Percentiles rank a stretch among this genome's conserved stretches.
These are phyloP conservation scores for Mucor mucedo DNA, from an alignment of 371 early-diverging fungal genomes.

Conservation along the genomic window DNA sequence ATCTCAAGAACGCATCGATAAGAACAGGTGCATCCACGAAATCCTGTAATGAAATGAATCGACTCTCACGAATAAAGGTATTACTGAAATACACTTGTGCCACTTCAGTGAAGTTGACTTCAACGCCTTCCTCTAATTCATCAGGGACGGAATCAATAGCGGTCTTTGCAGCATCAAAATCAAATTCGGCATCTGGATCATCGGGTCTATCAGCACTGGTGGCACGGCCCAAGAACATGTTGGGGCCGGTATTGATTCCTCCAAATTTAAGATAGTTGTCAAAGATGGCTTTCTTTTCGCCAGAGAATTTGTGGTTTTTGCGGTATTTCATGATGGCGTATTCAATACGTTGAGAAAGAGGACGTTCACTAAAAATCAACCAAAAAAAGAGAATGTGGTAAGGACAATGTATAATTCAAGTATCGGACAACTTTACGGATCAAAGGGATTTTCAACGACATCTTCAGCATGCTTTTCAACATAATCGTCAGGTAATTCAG, in stretches of 20 bases:
- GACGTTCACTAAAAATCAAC: slow-evolving; percentile 33
- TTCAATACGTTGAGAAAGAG: slow-evolving; percentile 59
- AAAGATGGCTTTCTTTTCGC: slow-evolving; percentile 44
- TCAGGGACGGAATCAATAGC: slow-evolving; percentile 54
- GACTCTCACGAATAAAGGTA: slow-evolving; percentile 46
- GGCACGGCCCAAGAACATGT: slow-evolving; percentile 55
- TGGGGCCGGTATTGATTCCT: slow-evolving; percentile 59
- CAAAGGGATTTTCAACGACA: slow-evolving; percentile 44
- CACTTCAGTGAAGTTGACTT: slow-evolving; percentile 61
- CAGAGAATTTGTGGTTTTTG: slow-evolving; percentile 58
- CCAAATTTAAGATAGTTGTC: slow-evolving; percentile 62
- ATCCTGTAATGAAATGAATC: slow-evolving; percentile 50
- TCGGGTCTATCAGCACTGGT: slow-evolving; percentile 42
- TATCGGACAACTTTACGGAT: slow-evolving; percentile 35
- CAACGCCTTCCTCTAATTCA: slow-evolving; percentile 47
- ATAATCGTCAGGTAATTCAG: slow-evolving; percentile 42
- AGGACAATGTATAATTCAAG: neutral
- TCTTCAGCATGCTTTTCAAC: slow-evolving; percentile 52
- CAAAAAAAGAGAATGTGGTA: neutral
- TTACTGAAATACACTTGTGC: slow-evolving; percentile 63
- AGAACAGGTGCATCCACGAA: slow-evolving; percentile 53
- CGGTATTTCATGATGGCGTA: slow-evolving; percentile 62
- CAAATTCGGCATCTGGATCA: slow-evolving; percentile 51
- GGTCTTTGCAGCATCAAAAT: slow-evolving; percentile 54
- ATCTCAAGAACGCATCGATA: slow-evolving; percentile 57